Evolutionary conservation across 345 rosid genomes (phyloP).

Genomic region (Populus davidiana): DNA sequence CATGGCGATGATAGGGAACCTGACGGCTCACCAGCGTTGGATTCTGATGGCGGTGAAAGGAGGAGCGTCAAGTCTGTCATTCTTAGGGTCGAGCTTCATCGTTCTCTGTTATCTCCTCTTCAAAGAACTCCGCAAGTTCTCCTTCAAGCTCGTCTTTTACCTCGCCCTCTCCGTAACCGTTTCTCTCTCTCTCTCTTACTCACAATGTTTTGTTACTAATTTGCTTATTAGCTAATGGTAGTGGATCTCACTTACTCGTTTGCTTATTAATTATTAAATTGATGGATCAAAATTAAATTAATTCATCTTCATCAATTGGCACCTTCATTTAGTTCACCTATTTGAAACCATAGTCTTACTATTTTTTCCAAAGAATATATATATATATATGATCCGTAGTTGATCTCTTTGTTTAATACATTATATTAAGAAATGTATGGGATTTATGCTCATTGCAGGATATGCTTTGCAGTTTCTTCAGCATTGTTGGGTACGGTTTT

Average conservation of each 20-base stretch:
- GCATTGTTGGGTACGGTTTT: constrained; percentile 68
- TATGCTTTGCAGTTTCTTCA: constrained; percentile 96
- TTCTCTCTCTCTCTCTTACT: neutral
- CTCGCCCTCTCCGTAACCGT: constrained; percentile 78
- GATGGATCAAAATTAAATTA: too few relatives aligned
- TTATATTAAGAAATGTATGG: neutral
- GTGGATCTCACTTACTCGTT: too few relatives aligned
- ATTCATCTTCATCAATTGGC: neutral
- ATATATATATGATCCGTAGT: too few relatives aligned
- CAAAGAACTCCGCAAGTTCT: constrained; percentile 92
- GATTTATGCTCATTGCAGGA: constrained; percentile 50
- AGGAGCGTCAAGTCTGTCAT: constrained; percentile 77
- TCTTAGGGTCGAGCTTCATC: constrained; percentile 82
- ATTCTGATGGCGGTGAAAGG: constrained; percentile 57
- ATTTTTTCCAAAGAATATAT: too few relatives aligned
- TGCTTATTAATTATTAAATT: too few relatives aligned
- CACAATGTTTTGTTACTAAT: too few relatives aligned
- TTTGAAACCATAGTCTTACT: too few relatives aligned
- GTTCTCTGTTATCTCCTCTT: constrained; percentile 86
- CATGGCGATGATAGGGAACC: constrained; percentile 27
- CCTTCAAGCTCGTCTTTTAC: constrained; percentile 97
- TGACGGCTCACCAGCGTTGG: constrained; percentile 50
- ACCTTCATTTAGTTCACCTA: neutral
- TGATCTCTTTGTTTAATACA: neutral
- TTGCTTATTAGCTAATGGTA: too few relatives aligned